Evolutionary conservation across 2,329 filamentous ascomycete genomes (phyloP).

Genomic region (Xylariales sp.): DNA sequence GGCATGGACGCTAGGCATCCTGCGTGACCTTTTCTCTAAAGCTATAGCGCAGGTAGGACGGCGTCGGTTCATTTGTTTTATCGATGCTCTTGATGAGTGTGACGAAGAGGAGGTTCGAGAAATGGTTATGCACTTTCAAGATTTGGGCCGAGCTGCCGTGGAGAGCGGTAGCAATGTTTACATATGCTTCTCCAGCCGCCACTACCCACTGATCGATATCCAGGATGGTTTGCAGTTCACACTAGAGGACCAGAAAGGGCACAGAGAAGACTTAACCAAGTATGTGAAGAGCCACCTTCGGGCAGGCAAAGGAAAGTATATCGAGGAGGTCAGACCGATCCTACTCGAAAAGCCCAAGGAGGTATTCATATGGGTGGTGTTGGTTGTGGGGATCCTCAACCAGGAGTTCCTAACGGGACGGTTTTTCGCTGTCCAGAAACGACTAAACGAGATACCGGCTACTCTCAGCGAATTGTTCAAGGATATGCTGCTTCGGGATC

Average conservation of each 20-base stretch:
- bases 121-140: conserved; percentile 39
- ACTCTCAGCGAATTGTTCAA: conserved; percentile 34
- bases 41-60: conserved; percentile 12
- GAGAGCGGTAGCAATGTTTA: conserved; percentile 14
- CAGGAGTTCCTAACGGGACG: conserved; percentile 29
- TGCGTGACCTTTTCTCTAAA: conserved; percentile 17
- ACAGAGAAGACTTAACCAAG: conserved; percentile 21
- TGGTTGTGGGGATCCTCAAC: conserved; percentile 40
- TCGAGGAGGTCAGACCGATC: conserved; percentile 19
- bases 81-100: conserved; percentile 43
- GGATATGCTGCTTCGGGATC: conserved; percentile 33
- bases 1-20: conserved; percentile 12
- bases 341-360: conserved; percentile 32
- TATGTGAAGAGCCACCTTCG: conserved; percentile 28
- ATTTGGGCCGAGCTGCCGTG: no score
- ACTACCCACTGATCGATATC: conserved; percentile 27
- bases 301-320: conserved; percentile 13
- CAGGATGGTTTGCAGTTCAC: conserved; percentile 21
- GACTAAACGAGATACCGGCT: conserved; percentile 32
- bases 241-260: conserved; percentile 25
- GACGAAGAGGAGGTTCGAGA: conserved; percentile 33
- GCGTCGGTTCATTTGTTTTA: conserved; percentile 11
- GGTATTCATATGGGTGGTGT: conserved; percentile 40
- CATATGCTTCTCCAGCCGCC: conserved; percentile 39
- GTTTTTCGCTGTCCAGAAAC: conserved; percentile 21